These are phyloP conservation scores for Rosa rugosa DNA, from an alignment of 306 rosid genomes.

Conservation along the genomic window DNA sequence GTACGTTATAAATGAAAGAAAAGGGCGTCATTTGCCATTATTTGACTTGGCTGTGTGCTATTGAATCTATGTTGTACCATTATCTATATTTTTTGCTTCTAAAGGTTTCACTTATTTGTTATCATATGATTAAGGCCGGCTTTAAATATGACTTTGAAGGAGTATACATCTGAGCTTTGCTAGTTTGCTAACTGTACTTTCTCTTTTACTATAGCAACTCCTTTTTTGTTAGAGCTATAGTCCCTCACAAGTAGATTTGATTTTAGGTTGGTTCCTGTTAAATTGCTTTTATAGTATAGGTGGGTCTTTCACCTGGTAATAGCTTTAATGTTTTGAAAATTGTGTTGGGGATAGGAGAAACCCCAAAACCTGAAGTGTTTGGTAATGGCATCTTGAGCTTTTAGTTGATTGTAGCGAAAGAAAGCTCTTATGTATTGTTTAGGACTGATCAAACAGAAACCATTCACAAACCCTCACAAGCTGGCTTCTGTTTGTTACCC, in stretches of 20 bases:
- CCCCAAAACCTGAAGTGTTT: not conserved
- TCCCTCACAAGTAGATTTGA: not conserved
- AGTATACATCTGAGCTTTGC: slow-evolving; percentile 34
- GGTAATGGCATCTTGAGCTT: not conserved
- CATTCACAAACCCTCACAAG: not conserved
- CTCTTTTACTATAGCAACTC: slow-evolving; percentile 4
- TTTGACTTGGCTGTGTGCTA: not conserved
- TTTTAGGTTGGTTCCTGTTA: not conserved
- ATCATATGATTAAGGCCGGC: slow-evolving; percentile 7
- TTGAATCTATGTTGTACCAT: not conserved
- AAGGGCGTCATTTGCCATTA: not conserved
- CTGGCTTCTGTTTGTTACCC: not conserved
- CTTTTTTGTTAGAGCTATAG: not conserved
- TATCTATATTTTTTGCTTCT: too few relatives aligned
- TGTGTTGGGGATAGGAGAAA: not conserved
- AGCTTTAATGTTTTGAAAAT: not conserved
- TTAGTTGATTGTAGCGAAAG: not conserved
- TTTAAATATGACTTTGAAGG: slow-evolving; percentile 29
- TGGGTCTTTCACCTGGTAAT: not conserved
- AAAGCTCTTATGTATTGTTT: not conserved
- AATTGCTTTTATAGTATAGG: not conserved
- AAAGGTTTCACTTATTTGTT: not conserved
- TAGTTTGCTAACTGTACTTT: slow-evolving; percentile 18
- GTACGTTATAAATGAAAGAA: not conserved
- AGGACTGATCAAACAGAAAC: not conserved